Evolutionary conservation across 768 basidiomycete genomes (phyloP), one percentile per base, ranked within the genome.

Genomic region (Leccinum fibrillosum): DNA sequence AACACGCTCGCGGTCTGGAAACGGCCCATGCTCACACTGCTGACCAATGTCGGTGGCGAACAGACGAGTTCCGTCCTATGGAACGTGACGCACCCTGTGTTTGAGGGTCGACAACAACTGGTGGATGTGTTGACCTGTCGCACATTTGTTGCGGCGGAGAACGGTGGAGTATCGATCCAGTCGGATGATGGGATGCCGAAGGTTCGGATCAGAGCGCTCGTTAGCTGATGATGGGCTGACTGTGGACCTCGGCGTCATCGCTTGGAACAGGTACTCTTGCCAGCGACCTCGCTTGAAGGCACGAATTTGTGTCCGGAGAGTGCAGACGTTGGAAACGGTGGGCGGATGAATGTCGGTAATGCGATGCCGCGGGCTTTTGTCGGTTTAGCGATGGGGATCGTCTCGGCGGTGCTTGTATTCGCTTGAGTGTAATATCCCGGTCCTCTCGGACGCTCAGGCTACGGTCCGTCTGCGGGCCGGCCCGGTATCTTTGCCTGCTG

Each of bases 111-210:
- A 53, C 76, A 81, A 62, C 66, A 53, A 32, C 72, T 87, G 8
- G 76, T 86, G 32, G 83, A 87, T 58, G 76, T 82, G 26, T 62
- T 86, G 30, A 80, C 78, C 8, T 87, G 86, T 65, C 72, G 61
- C 25, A 65, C 62, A 49, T 63, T 78, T 28, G 62, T 60, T 2
- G 75, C 77, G 8, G 75, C 74, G 55, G 64, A 66, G 5, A 71
- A 73, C 23, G 85, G 82, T 5, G 76, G 75, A 12, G 66, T 84
- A 52, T 66, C 57, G 26, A 72, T 79, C 11, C 61, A 57, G 21
- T 76, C 78, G 17, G 63, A 70, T 25, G 69, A 64, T 49, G 84
- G 84, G 26, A 75, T 77, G 72, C 84, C 84, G 15, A 76, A 75
- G 73, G 78, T 79, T 39, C 49, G 5, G 68, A 48, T 56, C 34